Evolutionary conservation across 441 rosid genomes (phyloP).

Genomic region (Dalechampia spathulata): DNA sequence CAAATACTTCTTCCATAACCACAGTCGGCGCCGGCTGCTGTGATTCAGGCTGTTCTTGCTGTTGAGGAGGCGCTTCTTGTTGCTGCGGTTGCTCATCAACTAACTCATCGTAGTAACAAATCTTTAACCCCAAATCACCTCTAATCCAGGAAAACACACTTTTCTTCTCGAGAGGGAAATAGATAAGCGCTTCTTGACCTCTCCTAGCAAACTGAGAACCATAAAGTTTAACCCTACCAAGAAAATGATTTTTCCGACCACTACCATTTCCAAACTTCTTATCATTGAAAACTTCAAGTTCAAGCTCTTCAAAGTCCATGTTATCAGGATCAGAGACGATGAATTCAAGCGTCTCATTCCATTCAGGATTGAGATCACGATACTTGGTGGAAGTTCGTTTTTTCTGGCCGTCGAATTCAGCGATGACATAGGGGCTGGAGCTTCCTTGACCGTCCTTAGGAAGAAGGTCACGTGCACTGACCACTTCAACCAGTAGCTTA

Average conservation of each 20-base stretch:
- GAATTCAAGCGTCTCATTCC: constrained; percentile 85
- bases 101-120: constrained; percentile 68
- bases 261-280: constrained; percentile 64
- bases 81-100: constrained; percentile 28
- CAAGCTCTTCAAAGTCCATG: constrained; percentile 75
- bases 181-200: constrained; percentile 73
- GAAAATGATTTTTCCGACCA: constrained; percentile 81
- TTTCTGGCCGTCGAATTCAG: constrained; percentile 75
- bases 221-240: constrained; percentile 76
- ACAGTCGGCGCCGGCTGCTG: constrained; percentile 27
- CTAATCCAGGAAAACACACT: constrained; percentile 86
- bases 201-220: constrained; percentile 63
- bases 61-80: constrained; percentile 9
- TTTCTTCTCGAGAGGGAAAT: constrained; percentile 71
- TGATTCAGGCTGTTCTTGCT: constrained; percentile 11
- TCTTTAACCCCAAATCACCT: constrained; percentile 78
- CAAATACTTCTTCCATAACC: constrained; percentile 53
- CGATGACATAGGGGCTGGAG: constrained; percentile 79
- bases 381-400: constrained; percentile 59
- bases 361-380: constrained; percentile 76
- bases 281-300: constrained; percentile 74
- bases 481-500: constrained; percentile 57
- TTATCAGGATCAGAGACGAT: constrained; percentile 61
- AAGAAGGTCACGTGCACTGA: constrained; percentile 71
- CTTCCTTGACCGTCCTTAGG: constrained; percentile 95